Evolutionary conservation across 2,329 filamentous ascomycete species (phyloP).

Genomic region (Ceratocystis lukuohia): DNA sequence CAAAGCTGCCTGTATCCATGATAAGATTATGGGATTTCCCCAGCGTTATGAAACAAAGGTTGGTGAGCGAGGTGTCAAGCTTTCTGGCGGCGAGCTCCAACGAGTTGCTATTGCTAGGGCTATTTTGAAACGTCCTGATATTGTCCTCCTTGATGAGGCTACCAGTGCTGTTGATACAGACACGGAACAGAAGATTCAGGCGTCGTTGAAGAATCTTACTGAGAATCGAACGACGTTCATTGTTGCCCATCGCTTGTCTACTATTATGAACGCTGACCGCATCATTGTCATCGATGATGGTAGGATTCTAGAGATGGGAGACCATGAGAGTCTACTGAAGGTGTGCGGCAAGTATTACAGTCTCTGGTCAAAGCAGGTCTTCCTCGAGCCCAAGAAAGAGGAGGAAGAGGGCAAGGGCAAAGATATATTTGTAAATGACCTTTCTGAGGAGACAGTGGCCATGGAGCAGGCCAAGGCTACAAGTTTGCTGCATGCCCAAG

Average conservation of each 20-base stretch:
- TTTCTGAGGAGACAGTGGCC: conserved; percentile 28
- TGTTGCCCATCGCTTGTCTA: conserved; percentile 56
- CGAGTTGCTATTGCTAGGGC: conserved; percentile 57
- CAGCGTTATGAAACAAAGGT: conserved; percentile 40
- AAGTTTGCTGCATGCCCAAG: conserved; percentile 4
- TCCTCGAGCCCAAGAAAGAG: conserved; percentile 35
- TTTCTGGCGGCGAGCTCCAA: conserved; percentile 54
- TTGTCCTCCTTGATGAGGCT: conserved; percentile 66
- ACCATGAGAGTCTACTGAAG: conserved; percentile 44
- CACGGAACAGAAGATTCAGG: conserved; percentile 53
- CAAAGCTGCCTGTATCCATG: conserved; percentile 43
- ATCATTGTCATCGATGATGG: conserved; percentile 54
- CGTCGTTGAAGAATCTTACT: conserved; percentile 45
- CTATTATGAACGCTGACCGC: conserved; percentile 54
- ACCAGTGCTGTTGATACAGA: conserved; percentile 64
- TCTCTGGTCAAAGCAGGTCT: conserved; percentile 52
- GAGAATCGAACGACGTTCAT: conserved; percentile 52
- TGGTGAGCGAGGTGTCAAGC: conserved; percentile 41
- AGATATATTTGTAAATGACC: conserved; percentile 27
- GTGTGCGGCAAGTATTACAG: conserved; percentile 49
- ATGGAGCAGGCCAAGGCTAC: conserved; percentile 26
- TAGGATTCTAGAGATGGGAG: conserved; percentile 49
- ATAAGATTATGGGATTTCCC: conserved; percentile 42
- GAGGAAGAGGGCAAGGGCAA: conserved; percentile 22
- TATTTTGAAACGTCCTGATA: conserved; percentile 58